Evolutionary conservation across 768 basidiomycete genomes (phyloP).

Genomic region (Podaxis pistillaris): DNA sequence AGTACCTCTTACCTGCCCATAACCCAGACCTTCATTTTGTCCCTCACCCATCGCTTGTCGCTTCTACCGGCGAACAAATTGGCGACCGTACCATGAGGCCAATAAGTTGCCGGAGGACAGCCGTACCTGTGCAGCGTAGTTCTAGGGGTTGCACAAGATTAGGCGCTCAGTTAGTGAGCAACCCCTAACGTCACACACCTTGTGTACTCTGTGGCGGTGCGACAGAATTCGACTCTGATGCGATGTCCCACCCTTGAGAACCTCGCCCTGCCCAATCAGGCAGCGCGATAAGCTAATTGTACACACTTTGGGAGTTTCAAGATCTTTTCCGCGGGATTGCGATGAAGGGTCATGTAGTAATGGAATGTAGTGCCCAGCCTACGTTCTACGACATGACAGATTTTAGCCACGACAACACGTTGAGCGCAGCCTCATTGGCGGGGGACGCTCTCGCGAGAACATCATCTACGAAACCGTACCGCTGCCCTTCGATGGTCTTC

Average conservation of each 20-base stretch:
- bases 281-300: not conserved
- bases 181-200: not conserved
- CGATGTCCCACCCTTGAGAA: not conserved
- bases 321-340: not conserved
- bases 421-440: not conserved
- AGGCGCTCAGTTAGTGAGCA: not conserved
- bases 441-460: not conserved
- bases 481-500: constrained; percentile 25
- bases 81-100: not conserved
- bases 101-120: not conserved
- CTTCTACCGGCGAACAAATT: not conserved
- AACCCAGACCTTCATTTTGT: not conserved
- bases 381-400: constrained; percentile 13
- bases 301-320: not conserved
- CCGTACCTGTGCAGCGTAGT: not conserved
- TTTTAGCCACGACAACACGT: constrained; percentile 16
- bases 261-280: not conserved
- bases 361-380: constrained; percentile 1
- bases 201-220: not conserved
- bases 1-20: not conserved
- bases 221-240: not conserved
- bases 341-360: not conserved
- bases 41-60: not conserved
- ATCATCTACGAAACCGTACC: constrained; percentile 31
- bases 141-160: not conserved